These are phyloP conservation scores for Typha latifolia DNA, from an alignment of 176 grass and related monocot species.

Conservation along the genomic window DNA sequence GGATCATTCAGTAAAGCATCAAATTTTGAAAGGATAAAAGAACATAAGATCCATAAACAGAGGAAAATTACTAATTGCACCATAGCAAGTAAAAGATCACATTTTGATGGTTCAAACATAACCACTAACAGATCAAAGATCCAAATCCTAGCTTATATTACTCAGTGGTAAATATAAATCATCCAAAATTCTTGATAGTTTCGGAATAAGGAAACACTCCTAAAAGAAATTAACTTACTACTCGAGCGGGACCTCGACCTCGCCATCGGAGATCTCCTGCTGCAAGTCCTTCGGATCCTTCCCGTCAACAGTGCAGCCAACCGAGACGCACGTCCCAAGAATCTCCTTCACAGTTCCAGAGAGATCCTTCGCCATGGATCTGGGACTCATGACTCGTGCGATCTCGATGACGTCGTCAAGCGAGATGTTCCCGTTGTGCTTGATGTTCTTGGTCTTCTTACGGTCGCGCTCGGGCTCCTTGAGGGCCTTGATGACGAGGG, in stretches of 20 bases:
- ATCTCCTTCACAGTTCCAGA: conserved; percentile 69
- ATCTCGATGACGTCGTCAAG: conserved; percentile 76
- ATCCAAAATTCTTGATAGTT: too few relatives aligned
- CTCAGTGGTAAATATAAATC: too few relatives aligned
- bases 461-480: conserved; percentile 80
- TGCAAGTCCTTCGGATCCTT: conserved; percentile 86
- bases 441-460: conserved; percentile 80
- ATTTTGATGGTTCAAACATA: too few relatives aligned
- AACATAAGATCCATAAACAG: too few relatives aligned
- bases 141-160: too few relatives aligned
- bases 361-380: conserved; percentile 85
- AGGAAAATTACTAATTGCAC: too few relatives aligned
- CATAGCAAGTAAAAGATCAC: too few relatives aligned
- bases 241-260: conserved; percentile 59
- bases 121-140: too few relatives aligned
- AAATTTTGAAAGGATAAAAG: too few relatives aligned
- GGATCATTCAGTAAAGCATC: too few relatives aligned
- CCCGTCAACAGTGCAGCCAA: conserved; percentile 70
- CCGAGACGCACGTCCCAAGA: conserved; percentile 69
- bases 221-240: conserved; percentile 2
- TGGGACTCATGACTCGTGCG: conserved; percentile 39
- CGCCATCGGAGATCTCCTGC: conserved; percentile 60
- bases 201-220: too few relatives aligned
- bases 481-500: conserved; percentile 74
- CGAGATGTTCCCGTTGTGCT: conserved; percentile 72